Percentiles rank a stretch among this genome's conserved stretches.
phyloP scores from a whole-genome alignment of 257 asterid species.

The Nicotiana knightiana region DNA sequence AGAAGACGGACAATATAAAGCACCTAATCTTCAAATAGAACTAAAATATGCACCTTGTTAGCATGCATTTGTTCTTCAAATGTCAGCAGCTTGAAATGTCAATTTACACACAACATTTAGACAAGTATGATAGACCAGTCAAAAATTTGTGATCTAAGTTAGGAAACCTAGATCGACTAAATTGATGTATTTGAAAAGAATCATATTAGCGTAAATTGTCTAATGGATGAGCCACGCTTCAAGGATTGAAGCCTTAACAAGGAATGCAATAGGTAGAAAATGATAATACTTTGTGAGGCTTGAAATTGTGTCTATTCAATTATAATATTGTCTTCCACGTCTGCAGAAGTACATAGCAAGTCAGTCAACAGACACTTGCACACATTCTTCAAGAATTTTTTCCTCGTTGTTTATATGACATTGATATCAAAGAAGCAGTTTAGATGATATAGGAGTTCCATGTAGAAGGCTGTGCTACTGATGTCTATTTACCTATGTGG shows the following conservation, averaged over 20 bases:
- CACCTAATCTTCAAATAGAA: neutral
- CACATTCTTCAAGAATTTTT: neutral
- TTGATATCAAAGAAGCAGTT: constrained; percentile 1
- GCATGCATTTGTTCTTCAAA: neutral
- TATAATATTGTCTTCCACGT: neutral
- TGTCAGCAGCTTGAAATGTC: neutral
- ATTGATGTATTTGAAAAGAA: neutral
- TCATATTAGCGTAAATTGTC: neutral
- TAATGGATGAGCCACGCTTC: neutral
- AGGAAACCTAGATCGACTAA: neutral
- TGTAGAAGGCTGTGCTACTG: neutral
- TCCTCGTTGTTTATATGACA: neutral
- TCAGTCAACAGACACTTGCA: constrained; percentile 1
- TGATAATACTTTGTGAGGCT: neutral
- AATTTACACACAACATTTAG: neutral
- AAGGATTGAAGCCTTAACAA: neutral
- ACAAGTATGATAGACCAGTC: neutral
- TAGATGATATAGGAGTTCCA: neutral
- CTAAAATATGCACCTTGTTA: neutral
- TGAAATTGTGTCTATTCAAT: neutral
- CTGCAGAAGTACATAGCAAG: neutral
- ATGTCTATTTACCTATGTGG: neutral
- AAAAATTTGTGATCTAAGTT: neutral
- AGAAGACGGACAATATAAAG: neutral
- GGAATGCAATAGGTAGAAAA: neutral